Percentiles rank a stretch among this genome's conserved stretches.
These are phyloP conservation scores for Zizania palustris DNA, from an alignment of 202 grass and related monocot genomes.

Conservation along the genomic window DNA sequence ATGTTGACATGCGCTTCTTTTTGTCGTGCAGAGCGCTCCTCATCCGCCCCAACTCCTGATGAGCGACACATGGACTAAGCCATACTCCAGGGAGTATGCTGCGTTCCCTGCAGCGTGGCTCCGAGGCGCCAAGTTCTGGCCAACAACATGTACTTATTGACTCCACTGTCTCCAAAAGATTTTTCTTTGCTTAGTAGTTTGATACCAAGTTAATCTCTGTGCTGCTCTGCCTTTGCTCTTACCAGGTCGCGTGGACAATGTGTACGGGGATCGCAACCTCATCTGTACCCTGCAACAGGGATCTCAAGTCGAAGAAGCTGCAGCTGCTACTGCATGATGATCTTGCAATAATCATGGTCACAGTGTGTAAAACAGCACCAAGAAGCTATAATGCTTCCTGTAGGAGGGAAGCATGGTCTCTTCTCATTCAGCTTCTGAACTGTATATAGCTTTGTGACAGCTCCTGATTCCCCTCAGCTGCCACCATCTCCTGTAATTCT, in stretches of 20 bases:
- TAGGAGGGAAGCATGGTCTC: slow-evolving; percentile 57
- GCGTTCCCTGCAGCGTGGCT: slow-evolving; percentile 95
- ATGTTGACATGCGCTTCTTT: slow-evolving; percentile 23
- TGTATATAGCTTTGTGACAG: slow-evolving; percentile 65
- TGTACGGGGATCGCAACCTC: slow-evolving; percentile 96
- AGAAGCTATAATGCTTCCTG: slow-evolving; percentile 61
- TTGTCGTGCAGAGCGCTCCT: slow-evolving; percentile 75
- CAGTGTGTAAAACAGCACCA: slow-evolving; percentile 47
- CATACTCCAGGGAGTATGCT: slow-evolving; percentile 90
- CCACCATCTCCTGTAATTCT: slow-evolving; percentile 43
- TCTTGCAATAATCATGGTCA: slow-evolving; percentile 27
- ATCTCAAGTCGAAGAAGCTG: slow-evolving; percentile 88
- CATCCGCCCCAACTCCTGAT: slow-evolving; percentile 88
- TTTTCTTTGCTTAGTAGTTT: neutral
- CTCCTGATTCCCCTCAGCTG: slow-evolving; percentile 51
- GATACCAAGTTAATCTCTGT: slow-evolving; percentile 18
- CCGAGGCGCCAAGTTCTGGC: slow-evolving; percentile 95
- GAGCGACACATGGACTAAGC: slow-evolving; percentile 90
- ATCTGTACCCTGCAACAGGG: slow-evolving; percentile 84
- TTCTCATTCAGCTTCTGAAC: slow-evolving; percentile 45
- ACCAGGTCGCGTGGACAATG: slow-evolving; percentile 91
- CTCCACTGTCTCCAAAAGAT: neutral
- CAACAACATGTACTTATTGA: slow-evolving; percentile 68
- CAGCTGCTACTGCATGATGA: slow-evolving; percentile 85
- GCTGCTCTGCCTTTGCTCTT: neutral